Evolutionary conservation across 768 basidiomycete genomes (phyloP), one percentile per base, ranked within the genome.

Genomic region (Fibroporia radiculosa): DNA sequence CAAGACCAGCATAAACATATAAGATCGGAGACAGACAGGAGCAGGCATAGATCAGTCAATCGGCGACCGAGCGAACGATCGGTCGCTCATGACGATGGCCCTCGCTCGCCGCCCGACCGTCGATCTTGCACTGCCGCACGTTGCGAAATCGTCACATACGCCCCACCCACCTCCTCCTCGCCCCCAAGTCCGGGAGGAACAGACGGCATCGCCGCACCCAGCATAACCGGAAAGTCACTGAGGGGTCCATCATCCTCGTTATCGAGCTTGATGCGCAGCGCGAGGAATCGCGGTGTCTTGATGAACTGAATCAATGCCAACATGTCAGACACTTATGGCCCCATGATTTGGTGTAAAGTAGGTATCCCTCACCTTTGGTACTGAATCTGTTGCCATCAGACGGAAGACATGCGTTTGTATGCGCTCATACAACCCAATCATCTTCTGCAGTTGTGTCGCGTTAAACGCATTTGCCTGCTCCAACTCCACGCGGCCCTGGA

Each of bases 341-440:
- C n/a, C n/a, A n/a, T n/a, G n/a, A n/a, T 14, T 19, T n/a, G 37
- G 6, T 14, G 24, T 3, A 11, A 45, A 19, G 14, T 12, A 16
- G 56, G 11, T 4, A 25, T 14, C 16, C 56, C 71, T 23, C 56
- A 88, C 89, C 75, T 95, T 95, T 12, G 96, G 96, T n/a, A 99
- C 85, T 6, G 95, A 97, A 64, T 99, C 96, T 45, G 93, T 95
- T 14, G 96, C 93, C 89, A 99, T 95, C 56, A 99, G 62, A 37
- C 95, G 79, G 73, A 98, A 98, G 52, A 98, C 92, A 58, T 98
- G 93, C 18, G 75, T 84, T 66, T 98, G 96, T 44, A 99, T 99
- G 45, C 93, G 81, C 64, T 93, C 93, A 63, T 98, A 99, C 54
- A 97, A 66, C 53, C 78, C 72, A 54, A 99, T 89, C 75, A 98